These are phyloP conservation scores for Pelargonium cotyledonis DNA, from an alignment of 441 rosid species.

Conservation along the genomic window DNA sequence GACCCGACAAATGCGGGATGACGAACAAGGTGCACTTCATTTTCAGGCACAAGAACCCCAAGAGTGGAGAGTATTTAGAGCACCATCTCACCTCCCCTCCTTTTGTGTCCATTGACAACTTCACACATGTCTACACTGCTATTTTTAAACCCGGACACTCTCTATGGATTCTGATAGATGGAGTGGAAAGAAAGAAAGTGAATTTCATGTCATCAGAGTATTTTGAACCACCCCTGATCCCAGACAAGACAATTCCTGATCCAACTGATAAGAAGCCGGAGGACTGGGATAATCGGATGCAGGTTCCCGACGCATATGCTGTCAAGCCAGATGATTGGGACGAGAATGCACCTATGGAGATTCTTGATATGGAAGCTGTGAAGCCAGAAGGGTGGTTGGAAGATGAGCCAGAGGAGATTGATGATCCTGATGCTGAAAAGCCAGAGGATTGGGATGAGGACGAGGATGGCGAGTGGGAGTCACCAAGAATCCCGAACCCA, in stretches of 20 bases:
- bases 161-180: slow-evolving; percentile 25
- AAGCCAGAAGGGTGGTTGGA: slow-evolving; percentile 38
- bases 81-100: slow-evolving; percentile 30
- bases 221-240: slow-evolving; percentile 28
- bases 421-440: slow-evolving; percentile 32
- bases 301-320: slow-evolving; percentile 24
- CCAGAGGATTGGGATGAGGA: slow-evolving; percentile 37
- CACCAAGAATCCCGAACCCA: slow-evolving; percentile 27
- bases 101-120: slow-evolving; percentile 22
- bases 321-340: slow-evolving; percentile 33
- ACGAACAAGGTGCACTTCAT: slow-evolving; percentile 36
- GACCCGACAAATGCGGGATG: slow-evolving; percentile 30
- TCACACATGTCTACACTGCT: slow-evolving; percentile 34
- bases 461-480: slow-evolving; percentile 35
- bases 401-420: slow-evolving; percentile 30
- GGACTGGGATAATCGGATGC: slow-evolving; percentile 30
- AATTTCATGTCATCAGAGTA: slow-evolving; percentile 23
- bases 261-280: slow-evolving; percentile 29
- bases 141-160: slow-evolving; percentile 23
- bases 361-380: slow-evolving; percentile 26
- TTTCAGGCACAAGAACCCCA: slow-evolving; percentile 30
- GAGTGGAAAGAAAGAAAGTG: slow-evolving; percentile 25
- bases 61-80: slow-evolving; percentile 22
- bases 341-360: slow-evolving; percentile 25
- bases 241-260: slow-evolving; percentile 25